phyloP scores from a whole-genome alignment of 108 stramenopile species.

The Cylindrotheca fusiformis region DNA sequence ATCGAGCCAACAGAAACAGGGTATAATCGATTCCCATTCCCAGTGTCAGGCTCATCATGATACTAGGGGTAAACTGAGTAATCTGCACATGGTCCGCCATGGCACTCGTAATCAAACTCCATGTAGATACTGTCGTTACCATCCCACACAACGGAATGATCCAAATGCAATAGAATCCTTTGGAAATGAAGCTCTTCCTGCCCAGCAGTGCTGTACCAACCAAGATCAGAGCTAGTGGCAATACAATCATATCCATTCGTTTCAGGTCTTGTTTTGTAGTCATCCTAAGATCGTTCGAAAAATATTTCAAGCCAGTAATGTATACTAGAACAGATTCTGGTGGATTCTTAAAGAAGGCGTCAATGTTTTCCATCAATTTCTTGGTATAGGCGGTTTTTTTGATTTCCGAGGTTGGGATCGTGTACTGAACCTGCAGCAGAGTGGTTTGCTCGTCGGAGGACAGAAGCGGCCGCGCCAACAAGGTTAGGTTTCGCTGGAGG shows the following conservation, averaged over 20 bases:
- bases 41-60: conserved; percentile 34
- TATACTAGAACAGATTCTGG: not conserved
- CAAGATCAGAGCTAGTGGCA: conserved; percentile 32
- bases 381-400: not conserved
- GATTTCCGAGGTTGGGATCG: not conserved
- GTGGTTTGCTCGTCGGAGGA: not conserved
- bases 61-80: conserved; percentile 28
- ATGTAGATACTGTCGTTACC: conserved; percentile 9
- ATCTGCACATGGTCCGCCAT: conserved; percentile 19
- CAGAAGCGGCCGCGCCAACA: not conserved
- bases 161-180: conserved; percentile 1
- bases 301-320: conserved; percentile 23
- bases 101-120: conserved; percentile 8
- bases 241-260: conserved; percentile 18
- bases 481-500: not conserved
- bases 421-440: not conserved
- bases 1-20: conserved; percentile 23
- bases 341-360: not conserved
- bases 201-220: conserved; percentile 8
- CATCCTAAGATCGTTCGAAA: conserved; percentile 7
- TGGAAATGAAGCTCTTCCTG: no score
- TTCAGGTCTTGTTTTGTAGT: conserved; percentile 11
- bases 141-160: conserved; percentile 22
- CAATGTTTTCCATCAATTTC: not conserved
- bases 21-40: conserved; percentile 38